Evolutionary conservation across 2,329 filamentous ascomycete species (phyloP), one percentile per base, ranked within the genome.

Genomic region (Emergomyces orientalis): DNA sequence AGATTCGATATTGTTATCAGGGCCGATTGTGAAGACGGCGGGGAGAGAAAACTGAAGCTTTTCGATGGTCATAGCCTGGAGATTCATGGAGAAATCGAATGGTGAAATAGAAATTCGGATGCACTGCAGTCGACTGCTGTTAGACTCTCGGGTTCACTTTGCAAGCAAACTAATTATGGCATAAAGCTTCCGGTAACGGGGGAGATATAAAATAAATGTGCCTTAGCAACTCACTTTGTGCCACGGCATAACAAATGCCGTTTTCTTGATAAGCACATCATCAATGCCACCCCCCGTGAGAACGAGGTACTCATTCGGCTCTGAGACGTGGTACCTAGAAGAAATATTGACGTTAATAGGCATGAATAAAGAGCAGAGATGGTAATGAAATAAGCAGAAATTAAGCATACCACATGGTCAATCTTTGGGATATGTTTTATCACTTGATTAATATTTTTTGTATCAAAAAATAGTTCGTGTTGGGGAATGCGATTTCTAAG

Each of bases 11-110:
- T 88, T 86, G 65, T 93, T 85, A 65, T 91, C 86, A 0, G 91
- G 90, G 17, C 90, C 90, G 64, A 94, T 88, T 45, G 90, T 94
- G 77, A 94, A 94, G 66, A 94, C 89, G 13, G 91, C 89, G 2
- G 90, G 90, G 0, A 94, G 82, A 5, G 86, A 81, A 73, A 94
- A 92, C 66, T 92, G 88, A 2, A 94, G 82, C 74, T 95, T 95
- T 78, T 95, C 91, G 69, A 87, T 85, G 22, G 90, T 95, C 90
- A 95, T 96, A 63, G 90, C 90, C 72, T 92, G 89, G 1, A 95
- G 79, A 63, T 86, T 86, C 82, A 95, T 89, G 63, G 84, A 85
- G 75, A 94, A 93, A 76, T 95, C 90, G 71, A 90, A 89, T 0
- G 70, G 76, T 19, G 73, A 72, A 57, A 78, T 73, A 6, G 76